These are phyloP conservation scores for Tricholoma sp. DNA, from an alignment of 768 basidiomycete genomes.

Conservation along the genomic window DNA sequence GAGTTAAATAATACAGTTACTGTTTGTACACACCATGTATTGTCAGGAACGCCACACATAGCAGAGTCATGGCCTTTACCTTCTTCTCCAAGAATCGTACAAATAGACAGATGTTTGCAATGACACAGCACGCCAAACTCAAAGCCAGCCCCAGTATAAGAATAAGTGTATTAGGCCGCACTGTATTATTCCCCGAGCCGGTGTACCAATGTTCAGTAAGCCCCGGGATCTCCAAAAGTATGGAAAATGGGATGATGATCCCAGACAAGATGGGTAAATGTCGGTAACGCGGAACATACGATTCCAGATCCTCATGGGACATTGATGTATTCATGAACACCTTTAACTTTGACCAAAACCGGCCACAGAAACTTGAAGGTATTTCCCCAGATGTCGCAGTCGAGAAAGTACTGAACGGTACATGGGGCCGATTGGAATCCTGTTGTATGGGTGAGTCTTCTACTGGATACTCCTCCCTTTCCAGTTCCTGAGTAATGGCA, in stretches of 20 bases:
- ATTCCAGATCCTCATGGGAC: conserved; percentile 18
- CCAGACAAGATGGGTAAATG: conserved; percentile 62
- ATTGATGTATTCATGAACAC: conserved; percentile 19
- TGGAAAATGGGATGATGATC: conserved; percentile 67
- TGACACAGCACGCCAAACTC: conserved; percentile 61
- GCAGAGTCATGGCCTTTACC: conserved; percentile 56
- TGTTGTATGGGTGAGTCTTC: background rate
- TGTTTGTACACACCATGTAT: conserved; percentile 54
- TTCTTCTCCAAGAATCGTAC: conserved; percentile 67
- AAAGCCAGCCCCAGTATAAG: conserved; percentile 58
- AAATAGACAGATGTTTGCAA: conserved; percentile 66
- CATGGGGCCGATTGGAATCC: background rate
- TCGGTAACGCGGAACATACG: conserved; percentile 54
- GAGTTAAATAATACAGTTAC: background rate
- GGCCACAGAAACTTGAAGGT: background rate
- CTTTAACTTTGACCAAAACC: conserved; percentile 14
- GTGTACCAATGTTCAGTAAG: conserved; percentile 75
- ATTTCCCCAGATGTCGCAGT: background rate
- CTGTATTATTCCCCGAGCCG: conserved; percentile 40
- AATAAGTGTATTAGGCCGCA: conserved; percentile 47
- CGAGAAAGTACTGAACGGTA: background rate
- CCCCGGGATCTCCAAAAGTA: conserved; percentile 79
- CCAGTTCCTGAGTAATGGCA: conserved; percentile 3
- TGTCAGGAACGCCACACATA: conserved; percentile 59
- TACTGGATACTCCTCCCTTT: conserved; percentile 4